A percentile compares a stretch with the other conserved stretches of the same genome.
Conservation (phyloP, 352 stramenopile species). For the Phytophthora pseudosyringae region DNA sequence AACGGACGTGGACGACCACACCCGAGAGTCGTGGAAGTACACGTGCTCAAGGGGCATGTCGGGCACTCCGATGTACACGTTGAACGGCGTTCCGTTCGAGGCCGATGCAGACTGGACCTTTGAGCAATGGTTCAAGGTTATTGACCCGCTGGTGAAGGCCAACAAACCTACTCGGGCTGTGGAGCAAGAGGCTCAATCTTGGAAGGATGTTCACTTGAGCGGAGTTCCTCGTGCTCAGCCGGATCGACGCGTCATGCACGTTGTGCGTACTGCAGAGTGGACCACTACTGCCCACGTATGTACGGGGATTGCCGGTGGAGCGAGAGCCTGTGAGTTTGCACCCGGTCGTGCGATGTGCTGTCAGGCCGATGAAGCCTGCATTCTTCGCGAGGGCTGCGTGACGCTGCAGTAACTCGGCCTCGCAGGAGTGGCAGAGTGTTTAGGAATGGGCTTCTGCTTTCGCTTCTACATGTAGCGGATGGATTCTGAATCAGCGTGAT, state of each 20-base stretch:
- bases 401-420: constrained; percentile 31
- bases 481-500: not conserved
- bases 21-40: constrained; percentile 83
- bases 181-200: constrained; percentile 50
- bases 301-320: constrained; percentile 32
- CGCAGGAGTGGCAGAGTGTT: not conserved
- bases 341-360: constrained; percentile 78
- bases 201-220: constrained; percentile 50
- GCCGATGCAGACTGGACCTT: constrained; percentile 73
- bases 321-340: constrained; percentile 70
- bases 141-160: constrained; percentile 52
- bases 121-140: constrained; percentile 68
- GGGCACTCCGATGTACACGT: constrained; percentile 78
- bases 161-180: constrained; percentile 42
- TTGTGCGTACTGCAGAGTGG: constrained; percentile 43
- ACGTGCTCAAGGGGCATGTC: constrained; percentile 75
- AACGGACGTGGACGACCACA: constrained; percentile 65
- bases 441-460: no score
- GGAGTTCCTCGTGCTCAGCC: constrained; percentile 48
- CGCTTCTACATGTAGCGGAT: no score
- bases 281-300: constrained; percentile 51
- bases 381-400: constrained; percentile 64
- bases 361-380: constrained; percentile 67
- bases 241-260: constrained; percentile 65
- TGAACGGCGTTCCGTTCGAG: constrained; percentile 82